Evolutionary conservation across 306 rosid genomes (phyloP), one percentile per base, ranked within the genome.

Genomic region (Quercus rubra): DNA sequence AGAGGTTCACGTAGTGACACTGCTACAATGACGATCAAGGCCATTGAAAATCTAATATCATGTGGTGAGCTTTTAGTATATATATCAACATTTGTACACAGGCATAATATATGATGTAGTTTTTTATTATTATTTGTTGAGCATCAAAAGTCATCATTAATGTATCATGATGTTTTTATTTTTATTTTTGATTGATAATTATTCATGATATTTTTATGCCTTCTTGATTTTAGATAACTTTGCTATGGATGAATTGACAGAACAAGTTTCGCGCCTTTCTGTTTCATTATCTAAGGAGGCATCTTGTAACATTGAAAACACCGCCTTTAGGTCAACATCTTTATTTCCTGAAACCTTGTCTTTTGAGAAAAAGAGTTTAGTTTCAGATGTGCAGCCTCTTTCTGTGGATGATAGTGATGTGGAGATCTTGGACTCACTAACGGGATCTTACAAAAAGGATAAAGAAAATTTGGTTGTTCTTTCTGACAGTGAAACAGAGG

Each of bases 401-500:
- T 73, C 85, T 63, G 69, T 67, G 79, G 87, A 83, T 81, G 89
- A 81, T 80, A 58, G 49, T 69, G 92, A 77, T 43, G 54, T 73
- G 59, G 85, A 76, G 76, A 81, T 74, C 54, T 55, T 82, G 77
- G 87, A 81, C 79, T 82, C 86, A 19, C 75, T 79, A 73, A 59
- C 55, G 55, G 78, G 38, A 62, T 52, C 77, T 30, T 21, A 78
- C 74, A 77, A 79, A 86, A 83, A 80, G 55, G 79, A 55, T 52
- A 41, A 30, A 52, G 82, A 82, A 77, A 73, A 80, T 71, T 25
- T 86, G 73, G 85, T 91, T 82, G 81, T 95, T 73, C 93, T 91
- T 82, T 95, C 97, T 61, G 99, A 95, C 85, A 97, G 91, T 80
- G 99, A 95, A 82, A 83, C 85, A 70, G 79, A 68, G 77, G 87